These are phyloP conservation scores for Citrullus amarus DNA, from an alignment of 306 rosid species.

Conservation along the genomic window DNA sequence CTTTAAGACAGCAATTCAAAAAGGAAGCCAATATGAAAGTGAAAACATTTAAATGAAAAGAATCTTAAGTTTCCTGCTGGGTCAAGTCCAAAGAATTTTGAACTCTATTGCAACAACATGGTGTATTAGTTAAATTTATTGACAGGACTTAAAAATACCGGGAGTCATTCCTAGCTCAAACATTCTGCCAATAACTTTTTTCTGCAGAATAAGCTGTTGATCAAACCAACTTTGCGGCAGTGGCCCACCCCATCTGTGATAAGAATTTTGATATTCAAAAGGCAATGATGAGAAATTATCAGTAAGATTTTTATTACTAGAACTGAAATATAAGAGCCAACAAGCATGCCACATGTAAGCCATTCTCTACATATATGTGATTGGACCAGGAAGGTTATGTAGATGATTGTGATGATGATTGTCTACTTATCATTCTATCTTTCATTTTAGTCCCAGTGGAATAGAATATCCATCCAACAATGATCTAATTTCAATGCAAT, in stretches of 20 bases:
- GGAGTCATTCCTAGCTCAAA: constrained; percentile 92
- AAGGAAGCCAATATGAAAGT: not conserved
- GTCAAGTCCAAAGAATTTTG: not conserved
- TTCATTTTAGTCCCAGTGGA: not conserved
- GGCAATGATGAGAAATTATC: not conserved
- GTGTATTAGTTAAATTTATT: not conserved
- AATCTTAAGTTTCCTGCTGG: not conserved
- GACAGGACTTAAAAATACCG: constrained; percentile 27
- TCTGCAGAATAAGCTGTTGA: constrained; percentile 68
- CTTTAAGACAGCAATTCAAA: not conserved
- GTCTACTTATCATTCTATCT: not conserved
- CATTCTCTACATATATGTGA: not conserved
- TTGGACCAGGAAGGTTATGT: not conserved
- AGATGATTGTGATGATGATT: not conserved
- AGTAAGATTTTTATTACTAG: not conserved
- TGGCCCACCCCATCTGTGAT: constrained; percentile 87
- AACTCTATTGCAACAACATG: not conserved
- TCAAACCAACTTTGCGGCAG: constrained; percentile 84
- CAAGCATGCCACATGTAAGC: not conserved
- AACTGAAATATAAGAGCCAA: not conserved
- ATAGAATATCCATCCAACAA: not conserved
- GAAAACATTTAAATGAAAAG: not conserved
- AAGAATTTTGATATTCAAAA: not conserved
- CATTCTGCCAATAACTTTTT: constrained; percentile 64
- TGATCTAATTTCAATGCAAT: not conserved